Conservation (phyloP, 2,329 filamentous ascomycete genomes). For the Sporothrix schenckii region DNA sequence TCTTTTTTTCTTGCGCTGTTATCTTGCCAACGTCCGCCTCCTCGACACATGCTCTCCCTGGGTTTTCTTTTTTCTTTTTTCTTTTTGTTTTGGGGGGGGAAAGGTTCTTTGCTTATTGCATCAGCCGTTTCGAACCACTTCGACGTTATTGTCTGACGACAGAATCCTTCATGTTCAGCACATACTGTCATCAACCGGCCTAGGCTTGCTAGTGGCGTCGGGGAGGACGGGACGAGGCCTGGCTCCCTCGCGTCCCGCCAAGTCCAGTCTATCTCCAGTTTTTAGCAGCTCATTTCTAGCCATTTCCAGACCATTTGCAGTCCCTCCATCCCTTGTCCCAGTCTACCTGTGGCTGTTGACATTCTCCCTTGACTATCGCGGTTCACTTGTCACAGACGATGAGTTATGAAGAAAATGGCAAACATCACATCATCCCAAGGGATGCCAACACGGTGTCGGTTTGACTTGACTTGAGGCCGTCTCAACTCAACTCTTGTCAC, state of each 20-base stretch:
- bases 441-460: too few relatives aligned
- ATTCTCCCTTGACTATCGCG: background rate
- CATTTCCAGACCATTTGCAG: background rate
- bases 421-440: too few relatives aligned
- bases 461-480: too few relatives aligned
- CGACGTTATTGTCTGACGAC: too few relatives aligned
- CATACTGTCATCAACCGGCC: background rate
- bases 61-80: background rate
- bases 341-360: background rate
- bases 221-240: background rate
- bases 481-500: too few relatives aligned
- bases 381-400: background rate
- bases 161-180: too few relatives aligned
- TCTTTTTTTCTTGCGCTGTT: background rate
- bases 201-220: background rate
- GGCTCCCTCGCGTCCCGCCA: background rate
- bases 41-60: conserved; percentile 23
- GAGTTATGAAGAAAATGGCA: too few relatives aligned
- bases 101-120: background rate
- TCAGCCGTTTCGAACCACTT: background rate
- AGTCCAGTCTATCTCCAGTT: background rate
- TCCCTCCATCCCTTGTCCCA: background rate
- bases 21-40: conserved; percentile 1
- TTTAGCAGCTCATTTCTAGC: too few relatives aligned
- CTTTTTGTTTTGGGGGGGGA: too few relatives aligned